Conservation (phyloP, 345 rosid genomes). For the Isatis tinctoria region DNA sequence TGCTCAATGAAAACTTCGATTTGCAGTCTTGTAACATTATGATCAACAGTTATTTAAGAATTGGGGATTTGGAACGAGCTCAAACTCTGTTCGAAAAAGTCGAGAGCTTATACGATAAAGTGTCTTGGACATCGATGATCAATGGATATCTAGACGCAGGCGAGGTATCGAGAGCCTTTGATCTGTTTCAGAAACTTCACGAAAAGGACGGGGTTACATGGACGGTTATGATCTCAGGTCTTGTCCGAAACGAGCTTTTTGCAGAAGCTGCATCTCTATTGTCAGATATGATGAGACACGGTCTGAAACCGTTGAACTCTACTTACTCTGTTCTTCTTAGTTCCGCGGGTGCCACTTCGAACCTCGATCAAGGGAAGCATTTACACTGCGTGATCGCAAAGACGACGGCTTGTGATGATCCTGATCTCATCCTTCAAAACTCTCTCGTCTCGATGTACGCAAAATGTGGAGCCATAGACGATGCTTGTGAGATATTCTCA, state of each 20-base stretch:
- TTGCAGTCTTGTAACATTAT: constrained; percentile 69
- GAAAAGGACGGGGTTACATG: constrained; percentile 47
- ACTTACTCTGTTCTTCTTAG: constrained; percentile 71
- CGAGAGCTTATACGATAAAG: constrained; percentile 47
- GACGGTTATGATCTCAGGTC: constrained; percentile 77
- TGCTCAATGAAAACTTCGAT: constrained; percentile 40
- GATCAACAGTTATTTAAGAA: constrained; percentile 52
- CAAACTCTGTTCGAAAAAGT: constrained; percentile 38
- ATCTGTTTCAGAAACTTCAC: constrained; percentile 41
- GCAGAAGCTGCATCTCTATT: constrained; percentile 53
- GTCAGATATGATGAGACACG: constrained; percentile 51
- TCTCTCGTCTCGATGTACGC: constrained; percentile 54
- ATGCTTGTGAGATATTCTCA: constrained; percentile 48
- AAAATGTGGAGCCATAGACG: constrained; percentile 56
- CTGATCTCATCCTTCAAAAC: constrained; percentile 53
- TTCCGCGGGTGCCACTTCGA: constrained; percentile 66
- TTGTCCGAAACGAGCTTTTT: constrained; percentile 51
- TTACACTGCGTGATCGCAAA: constrained; percentile 50
- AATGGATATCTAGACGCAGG: constrained; percentile 62
- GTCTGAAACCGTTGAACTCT: constrained; percentile 52
- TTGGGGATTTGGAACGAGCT: constrained; percentile 44
- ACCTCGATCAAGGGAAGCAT: constrained; percentile 62
- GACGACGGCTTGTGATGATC: constrained; percentile 38
- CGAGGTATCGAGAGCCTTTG: constrained; percentile 45
- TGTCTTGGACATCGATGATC: constrained; percentile 70